Conservation (phyloP, 352 stramenopile genomes). For the Phytophthora boehmeriae region DNA sequence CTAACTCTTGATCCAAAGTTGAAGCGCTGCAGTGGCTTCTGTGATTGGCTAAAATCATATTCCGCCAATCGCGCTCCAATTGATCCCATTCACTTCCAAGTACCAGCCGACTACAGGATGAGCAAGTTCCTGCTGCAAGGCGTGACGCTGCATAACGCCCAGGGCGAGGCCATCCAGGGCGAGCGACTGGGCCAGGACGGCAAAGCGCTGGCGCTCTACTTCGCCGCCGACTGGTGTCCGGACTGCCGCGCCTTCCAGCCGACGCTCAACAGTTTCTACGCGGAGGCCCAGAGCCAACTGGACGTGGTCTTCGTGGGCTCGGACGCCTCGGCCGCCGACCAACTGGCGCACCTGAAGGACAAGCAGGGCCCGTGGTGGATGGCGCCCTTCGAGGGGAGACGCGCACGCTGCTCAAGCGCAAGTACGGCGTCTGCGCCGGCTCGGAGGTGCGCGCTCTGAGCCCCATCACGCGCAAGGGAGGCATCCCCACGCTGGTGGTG, state of each 20-base stretch:
- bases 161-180: constrained; percentile 47
- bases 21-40: neutral
- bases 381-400: constrained; percentile 70
- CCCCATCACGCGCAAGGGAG: constrained; percentile 64
- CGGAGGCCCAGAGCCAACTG: constrained; percentile 49
- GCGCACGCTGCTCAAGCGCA: constrained; percentile 77
- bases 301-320: constrained; percentile 86
- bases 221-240: constrained; percentile 84
- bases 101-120: constrained; percentile 31
- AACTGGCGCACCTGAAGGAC: constrained; percentile 64
- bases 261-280: constrained; percentile 76
- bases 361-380: constrained; percentile 84
- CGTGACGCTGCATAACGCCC: constrained; percentile 61
- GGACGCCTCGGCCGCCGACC: constrained; percentile 59
- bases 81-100: neutral
- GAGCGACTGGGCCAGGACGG: constrained; percentile 47
- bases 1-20: neutral
- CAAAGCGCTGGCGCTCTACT: constrained; percentile 79
- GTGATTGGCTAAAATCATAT: no score
- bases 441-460: constrained; percentile 65
- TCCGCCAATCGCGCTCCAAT: no score
- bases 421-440: constrained; percentile 76
- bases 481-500: constrained; percentile 81
- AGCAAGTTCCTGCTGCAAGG: constrained; percentile 52
- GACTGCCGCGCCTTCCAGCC: constrained; percentile 85